Evolutionary conservation across 306 rosid genomes (phyloP), one percentile per base, ranked within the genome.

Genomic region (Pyrus bretschneideri): DNA sequence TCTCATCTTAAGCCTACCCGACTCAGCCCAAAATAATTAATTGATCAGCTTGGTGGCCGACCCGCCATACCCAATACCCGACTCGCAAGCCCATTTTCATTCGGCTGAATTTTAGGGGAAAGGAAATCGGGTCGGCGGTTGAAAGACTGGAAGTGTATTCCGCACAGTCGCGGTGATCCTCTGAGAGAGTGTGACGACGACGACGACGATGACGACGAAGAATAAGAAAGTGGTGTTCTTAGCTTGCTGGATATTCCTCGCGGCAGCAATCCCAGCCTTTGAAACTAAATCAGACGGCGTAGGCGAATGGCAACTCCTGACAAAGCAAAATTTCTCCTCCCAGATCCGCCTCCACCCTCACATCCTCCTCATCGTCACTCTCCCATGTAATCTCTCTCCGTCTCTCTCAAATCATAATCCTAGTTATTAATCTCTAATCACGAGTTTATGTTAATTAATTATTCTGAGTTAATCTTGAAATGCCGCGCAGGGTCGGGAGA

Each of bases 341-440:
- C 96, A 90, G 90, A 92, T 90, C 87, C 88, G 90, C 33, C 96
- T 84, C 72, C 88, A 95, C 63, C 93, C 88, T 3, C 93, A 89
- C 78, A 62, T 92, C 73, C 91, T 95, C 72, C 92, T 95, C 33
- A 66, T 94, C 72, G 80, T 92, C 81, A 81, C 96, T 38, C 69
- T 92, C 10, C 96, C 98, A 46, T 95, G 98, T 93, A 89, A 14
- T 22, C 6, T n/a, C 18, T 51, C 52, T 40, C 67, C 45, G 75
- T 15, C 71, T 54, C 49, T 70, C 22, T 29, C 15, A 57, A 11
- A 21, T 21, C 25, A 22, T 11, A 23, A 23, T 23, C 15, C 15
- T 23, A 22, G 11, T 60, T 23, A 12, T 23, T 5, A 60, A 60
- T 60, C 27, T 23, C 27, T 57, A 22, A 12, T 60, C 17, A 60